A percentile compares a stretch with the other conserved stretches of the same genome.
Evolutionary conservation across 768 basidiomycete species (phyloP).

Genomic region (Amanita jacksonii): DNA sequence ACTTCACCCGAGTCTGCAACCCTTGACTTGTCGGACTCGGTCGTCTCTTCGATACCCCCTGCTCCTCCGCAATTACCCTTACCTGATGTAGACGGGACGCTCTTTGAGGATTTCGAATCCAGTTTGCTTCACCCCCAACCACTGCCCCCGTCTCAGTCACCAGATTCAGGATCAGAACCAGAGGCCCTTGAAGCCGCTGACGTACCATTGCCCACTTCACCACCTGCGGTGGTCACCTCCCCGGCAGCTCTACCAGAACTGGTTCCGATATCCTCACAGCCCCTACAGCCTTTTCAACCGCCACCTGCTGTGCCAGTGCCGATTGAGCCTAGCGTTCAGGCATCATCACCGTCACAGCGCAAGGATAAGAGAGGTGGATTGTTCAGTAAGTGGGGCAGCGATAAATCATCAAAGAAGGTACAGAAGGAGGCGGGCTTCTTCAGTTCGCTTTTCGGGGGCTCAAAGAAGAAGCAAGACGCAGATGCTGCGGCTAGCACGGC

Average conservation of each 20-base stretch:
- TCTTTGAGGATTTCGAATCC: conserved; percentile 27
- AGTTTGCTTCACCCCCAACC: conserved; percentile 62
- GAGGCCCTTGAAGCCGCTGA: conserved; percentile 15
- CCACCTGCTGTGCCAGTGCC: not conserved
- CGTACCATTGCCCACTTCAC: not conserved
- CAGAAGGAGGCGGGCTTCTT: conserved; percentile 76
- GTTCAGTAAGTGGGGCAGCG: conserved; percentile 57
- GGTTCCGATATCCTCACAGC: not conserved
- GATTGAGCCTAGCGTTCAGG: conserved; percentile 12
- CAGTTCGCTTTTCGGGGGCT: conserved; percentile 80
- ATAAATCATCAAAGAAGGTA: conserved; percentile 41
- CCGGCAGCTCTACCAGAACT: conserved; percentile 18
- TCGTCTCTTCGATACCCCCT: conserved; percentile 1
- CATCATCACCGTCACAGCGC: conserved; percentile 44
- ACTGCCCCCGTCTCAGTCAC: conserved; percentile 39
- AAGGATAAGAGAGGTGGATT: conserved; percentile 63
- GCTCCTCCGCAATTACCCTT: conserved; percentile 13
- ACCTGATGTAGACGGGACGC: conserved; percentile 22
- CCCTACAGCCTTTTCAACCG: not conserved
- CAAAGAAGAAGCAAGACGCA: conserved; percentile 78
- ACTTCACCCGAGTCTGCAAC: conserved; percentile 4
- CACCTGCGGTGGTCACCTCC: conserved; percentile 10
- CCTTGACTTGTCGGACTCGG: conserved; percentile 2
- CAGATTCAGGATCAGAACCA: conserved; percentile 24
- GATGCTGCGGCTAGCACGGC: conserved; percentile 33